A percentile compares a stretch with the other conserved stretches of the same genome.
Evolutionary conservation across 305 asterid genomes (phyloP).

Genomic region (Vinca major): DNA sequence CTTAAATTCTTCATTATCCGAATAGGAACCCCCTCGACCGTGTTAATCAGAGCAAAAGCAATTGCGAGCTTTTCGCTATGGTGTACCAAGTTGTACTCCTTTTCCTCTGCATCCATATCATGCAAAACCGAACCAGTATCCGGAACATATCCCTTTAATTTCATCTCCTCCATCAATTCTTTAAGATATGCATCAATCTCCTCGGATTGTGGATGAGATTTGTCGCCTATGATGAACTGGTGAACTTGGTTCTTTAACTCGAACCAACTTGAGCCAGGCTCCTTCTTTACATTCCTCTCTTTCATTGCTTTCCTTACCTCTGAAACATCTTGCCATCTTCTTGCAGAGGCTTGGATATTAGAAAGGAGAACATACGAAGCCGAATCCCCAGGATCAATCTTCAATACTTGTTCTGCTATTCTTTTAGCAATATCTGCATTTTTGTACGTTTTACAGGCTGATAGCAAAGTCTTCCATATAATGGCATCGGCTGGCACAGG

Average conservation of each 20-base stretch:
- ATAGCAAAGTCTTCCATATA: conserved; percentile 69
- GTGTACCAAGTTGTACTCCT: conserved; percentile 55
- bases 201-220: conserved; percentile 44
- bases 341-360: conserved; percentile 53
- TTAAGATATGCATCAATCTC: conserved; percentile 47
- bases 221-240: conserved; percentile 51
- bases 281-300: conserved; percentile 59
- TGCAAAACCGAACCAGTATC: conserved; percentile 54
- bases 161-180: conserved; percentile 49
- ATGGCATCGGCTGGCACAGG: conserved; percentile 52
- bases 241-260: conserved; percentile 59
- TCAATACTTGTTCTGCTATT: conserved; percentile 50
- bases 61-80: conserved; percentile 86
- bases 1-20: conserved; percentile 87
- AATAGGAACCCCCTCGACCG: conserved; percentile 46
- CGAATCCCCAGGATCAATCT: conserved; percentile 57
- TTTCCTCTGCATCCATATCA: conserved; percentile 75
- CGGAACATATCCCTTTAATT: conserved; percentile 57
- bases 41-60: conserved; percentile 65
- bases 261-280: conserved; percentile 79
- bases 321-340: conserved; percentile 56
- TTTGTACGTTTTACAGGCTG: conserved; percentile 71
- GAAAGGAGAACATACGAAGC: conserved; percentile 77
- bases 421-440: conserved; percentile 55
- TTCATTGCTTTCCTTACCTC: conserved; percentile 55